These are phyloP conservation scores for Mycosarcoma maydis DNA, from an alignment of 1,284 basidiomycete species.

Conservation along the genomic window DNA sequence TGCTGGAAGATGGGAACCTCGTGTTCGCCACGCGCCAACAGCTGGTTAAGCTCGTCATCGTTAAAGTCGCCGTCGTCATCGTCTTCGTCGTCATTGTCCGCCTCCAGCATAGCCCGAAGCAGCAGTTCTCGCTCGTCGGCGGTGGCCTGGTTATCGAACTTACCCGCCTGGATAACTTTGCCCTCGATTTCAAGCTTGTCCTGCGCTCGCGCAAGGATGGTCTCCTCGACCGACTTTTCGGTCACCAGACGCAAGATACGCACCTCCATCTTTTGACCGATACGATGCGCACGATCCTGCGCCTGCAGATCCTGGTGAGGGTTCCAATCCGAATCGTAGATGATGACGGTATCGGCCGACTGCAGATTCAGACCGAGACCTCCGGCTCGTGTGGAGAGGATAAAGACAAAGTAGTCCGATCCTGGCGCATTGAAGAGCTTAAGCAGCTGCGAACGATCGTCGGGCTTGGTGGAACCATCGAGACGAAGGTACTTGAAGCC, in stretches of 20 bases:
- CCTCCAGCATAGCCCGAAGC: conserved; percentile 73
- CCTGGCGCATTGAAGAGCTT: conserved; percentile 89
- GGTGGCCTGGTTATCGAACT: conserved; percentile 98
- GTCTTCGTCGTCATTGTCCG: conserved; percentile 66
- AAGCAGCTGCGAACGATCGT: conserved; percentile 91
- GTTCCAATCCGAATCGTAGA: conserved; percentile 74
- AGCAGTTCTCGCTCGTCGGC: conserved; percentile 97
- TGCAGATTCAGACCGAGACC: conserved; percentile 97
- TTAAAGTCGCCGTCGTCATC: conserved; percentile 84
- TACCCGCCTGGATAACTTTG: conserved; percentile 88
- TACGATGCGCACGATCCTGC: conserved; percentile 88
- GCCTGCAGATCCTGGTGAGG: conserved; percentile 81
- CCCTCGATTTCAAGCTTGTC: conserved; percentile 99
- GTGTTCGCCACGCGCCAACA: conserved; percentile 85
- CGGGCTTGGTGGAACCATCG: conserved; percentile 97
- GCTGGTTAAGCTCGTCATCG: conserved; percentile 95
- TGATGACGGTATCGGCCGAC: conserved; percentile 98
- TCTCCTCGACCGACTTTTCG: conserved; percentile 97
- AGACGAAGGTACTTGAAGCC: conserved; percentile 91
- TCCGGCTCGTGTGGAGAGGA: conserved; percentile 87
- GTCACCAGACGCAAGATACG: conserved; percentile 96
- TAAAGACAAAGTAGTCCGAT: conserved; percentile 90
- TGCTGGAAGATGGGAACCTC: conserved; percentile 82
- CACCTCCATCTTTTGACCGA: conserved; percentile 98
- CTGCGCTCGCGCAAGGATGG: conserved; percentile 91